These are phyloP conservation scores for Phialemoniopsis sp. DNA, from an alignment of 2,329 filamentous ascomycete genomes.

Conservation along the genomic window DNA sequence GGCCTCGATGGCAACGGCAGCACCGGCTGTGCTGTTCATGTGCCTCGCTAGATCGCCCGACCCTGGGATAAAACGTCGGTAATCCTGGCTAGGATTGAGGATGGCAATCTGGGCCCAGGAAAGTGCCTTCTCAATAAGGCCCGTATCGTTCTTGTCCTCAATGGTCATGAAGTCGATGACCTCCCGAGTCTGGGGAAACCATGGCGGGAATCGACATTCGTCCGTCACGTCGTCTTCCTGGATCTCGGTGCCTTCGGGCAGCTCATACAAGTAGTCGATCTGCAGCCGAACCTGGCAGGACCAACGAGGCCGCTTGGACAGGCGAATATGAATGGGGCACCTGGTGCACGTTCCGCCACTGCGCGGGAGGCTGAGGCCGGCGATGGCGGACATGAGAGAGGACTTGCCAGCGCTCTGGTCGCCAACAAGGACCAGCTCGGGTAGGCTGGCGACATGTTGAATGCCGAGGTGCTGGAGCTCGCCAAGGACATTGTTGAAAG, in stretches of 20 bases:
- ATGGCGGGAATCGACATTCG: slow-evolving; percentile 58
- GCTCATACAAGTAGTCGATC: slow-evolving; percentile 56
- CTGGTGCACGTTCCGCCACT: slow-evolving; percentile 72
- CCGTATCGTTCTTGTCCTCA: slow-evolving; percentile 51
- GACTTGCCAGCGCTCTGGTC: slow-evolving; percentile 86
- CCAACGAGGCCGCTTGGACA: slow-evolving; percentile 58
- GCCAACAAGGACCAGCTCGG: slow-evolving; percentile 78
- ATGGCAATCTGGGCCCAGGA: slow-evolving; percentile 74
- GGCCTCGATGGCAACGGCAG: slow-evolving; percentile 43
- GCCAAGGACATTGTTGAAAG: slow-evolving; percentile 61
- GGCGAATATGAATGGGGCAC: slow-evolving; percentile 76
- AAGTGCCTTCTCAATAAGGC: slow-evolving; percentile 63
- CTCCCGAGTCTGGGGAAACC: slow-evolving; percentile 47
- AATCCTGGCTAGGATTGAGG: slow-evolving; percentile 59
- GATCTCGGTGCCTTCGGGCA: slow-evolving; percentile 27
- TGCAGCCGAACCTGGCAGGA: slow-evolving; percentile 64
- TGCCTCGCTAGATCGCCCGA: slow-evolving; percentile 4
- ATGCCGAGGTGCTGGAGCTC: slow-evolving; percentile 71
- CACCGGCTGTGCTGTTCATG: slow-evolving; percentile 15
- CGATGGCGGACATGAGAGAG: slow-evolving; percentile 59
- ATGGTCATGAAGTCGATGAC: slow-evolving; percentile 61
- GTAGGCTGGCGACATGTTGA: slow-evolving; percentile 65
- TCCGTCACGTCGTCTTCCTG: slow-evolving; percentile 42
- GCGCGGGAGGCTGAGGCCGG: slow-evolving; percentile 68
- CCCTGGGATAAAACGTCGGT: slow-evolving; percentile 40